Percentiles rank a stretch among this genome's conserved stretches.
phyloP scores from a whole-genome alignment of 1,284 basidiomycete genomes.

The Sanghuangporus baumii region DNA sequence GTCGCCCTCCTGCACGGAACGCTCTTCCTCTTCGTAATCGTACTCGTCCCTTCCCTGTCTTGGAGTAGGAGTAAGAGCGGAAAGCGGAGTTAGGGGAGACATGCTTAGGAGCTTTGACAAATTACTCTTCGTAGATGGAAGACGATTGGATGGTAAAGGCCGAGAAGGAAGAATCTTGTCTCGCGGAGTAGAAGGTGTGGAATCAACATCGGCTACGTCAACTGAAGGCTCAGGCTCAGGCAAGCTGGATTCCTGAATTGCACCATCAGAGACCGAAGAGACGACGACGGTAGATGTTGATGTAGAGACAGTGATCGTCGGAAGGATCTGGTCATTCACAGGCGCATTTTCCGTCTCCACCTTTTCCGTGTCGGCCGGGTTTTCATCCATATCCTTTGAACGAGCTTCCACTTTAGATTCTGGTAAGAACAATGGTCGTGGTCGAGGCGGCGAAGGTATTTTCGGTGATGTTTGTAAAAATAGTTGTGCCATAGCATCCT shows the following conservation, averaged over 20 bases:
- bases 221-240: neutral
- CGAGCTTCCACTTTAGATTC: neutral
- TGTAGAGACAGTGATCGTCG: neutral
- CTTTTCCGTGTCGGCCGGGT: neutral
- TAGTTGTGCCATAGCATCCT: neutral
- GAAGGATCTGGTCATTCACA: neutral
- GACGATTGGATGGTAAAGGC: neutral
- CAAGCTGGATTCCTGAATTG: neutral
- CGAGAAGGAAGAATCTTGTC: conserved; percentile 3
- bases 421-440: neutral
- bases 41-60: neutral
- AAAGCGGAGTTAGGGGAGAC: conserved; percentile 8
- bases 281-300: neutral
- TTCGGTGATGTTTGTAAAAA: neutral
- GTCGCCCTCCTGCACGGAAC: neutral
- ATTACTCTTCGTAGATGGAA: neutral
- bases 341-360: neutral
- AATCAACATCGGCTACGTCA: neutral
- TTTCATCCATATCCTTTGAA: neutral
- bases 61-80: neutral
- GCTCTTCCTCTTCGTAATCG: conserved; percentile 10
- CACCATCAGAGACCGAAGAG: neutral
- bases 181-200: neutral
- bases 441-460: neutral
- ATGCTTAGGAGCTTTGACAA: neutral